Conservation (phyloP, 805 yeast species). For the Vanderwaltozyma verrucispora region DNA sequence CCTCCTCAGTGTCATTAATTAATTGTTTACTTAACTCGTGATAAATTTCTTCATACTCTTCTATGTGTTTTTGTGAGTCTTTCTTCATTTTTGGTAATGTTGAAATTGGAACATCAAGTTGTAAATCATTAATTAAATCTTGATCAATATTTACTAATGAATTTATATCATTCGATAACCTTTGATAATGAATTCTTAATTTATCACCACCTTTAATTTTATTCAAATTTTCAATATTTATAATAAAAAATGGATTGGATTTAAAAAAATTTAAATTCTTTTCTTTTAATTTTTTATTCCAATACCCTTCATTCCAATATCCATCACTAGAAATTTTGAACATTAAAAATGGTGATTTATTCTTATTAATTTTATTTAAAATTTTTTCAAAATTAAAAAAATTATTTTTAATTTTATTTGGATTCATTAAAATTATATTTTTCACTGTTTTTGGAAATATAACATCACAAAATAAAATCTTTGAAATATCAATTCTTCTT, state of each 20-base stretch:
- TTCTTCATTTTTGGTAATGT: slow-evolving; percentile 3
- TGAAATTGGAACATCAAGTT: slow-evolving; percentile 35
- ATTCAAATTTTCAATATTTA: slow-evolving; percentile 64
- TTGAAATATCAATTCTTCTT: slow-evolving; percentile 80
- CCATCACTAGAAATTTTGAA: slow-evolving; percentile 66
- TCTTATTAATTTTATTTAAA: slow-evolving; percentile 15
- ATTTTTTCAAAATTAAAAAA: slow-evolving; percentile 72
- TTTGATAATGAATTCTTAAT: slow-evolving; percentile 76
- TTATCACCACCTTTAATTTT: slow-evolving; percentile 63
- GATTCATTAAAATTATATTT: slow-evolving; percentile 76
- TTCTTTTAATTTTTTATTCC: slow-evolving; percentile 54
- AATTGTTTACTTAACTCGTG: neutral
- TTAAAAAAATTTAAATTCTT: slow-evolving; percentile 53
- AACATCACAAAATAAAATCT: slow-evolving; percentile 77
- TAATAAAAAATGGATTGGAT: slow-evolving; percentile 74
- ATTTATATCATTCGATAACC: slow-evolving; percentile 63
- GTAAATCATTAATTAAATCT: slow-evolving; percentile 86
- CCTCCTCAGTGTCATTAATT: no score
- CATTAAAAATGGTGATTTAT: slow-evolving; percentile 51
- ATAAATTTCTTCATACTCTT: neutral
- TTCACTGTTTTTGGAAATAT: slow-evolving; percentile 70
- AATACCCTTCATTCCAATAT: slow-evolving; percentile 91
- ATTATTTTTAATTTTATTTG: slow-evolving; percentile 44
- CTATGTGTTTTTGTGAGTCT: neutral
- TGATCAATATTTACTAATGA: slow-evolving; percentile 83